phyloP scores from a whole-genome alignment of 1,139 yeast genomes.

The Saccharomyces hybrid region DNA sequence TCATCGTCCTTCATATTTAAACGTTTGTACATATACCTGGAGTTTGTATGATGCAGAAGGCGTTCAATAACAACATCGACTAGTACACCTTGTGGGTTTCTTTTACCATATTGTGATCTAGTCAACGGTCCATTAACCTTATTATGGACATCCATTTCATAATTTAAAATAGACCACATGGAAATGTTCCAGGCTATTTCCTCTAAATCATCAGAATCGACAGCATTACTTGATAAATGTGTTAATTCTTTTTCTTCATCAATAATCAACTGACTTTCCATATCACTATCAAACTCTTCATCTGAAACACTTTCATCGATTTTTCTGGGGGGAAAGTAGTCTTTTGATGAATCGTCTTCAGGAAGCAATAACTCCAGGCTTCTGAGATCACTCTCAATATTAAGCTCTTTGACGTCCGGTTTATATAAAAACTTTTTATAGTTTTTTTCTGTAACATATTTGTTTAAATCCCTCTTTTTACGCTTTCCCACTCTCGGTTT shows the following conservation, averaged over 20 bases:
- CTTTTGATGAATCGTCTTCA: constrained; percentile 44
- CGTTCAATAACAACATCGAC: constrained; percentile 25
- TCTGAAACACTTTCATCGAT: constrained; percentile 16
- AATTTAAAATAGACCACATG: constrained; percentile 25
- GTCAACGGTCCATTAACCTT: constrained; percentile 26
- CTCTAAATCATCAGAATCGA: neutral
- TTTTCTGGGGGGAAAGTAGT: constrained; percentile 31
- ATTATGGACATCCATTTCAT: constrained; percentile 12
- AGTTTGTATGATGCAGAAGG: neutral
- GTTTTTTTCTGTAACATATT: constrained; percentile 23
- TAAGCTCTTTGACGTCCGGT: constrained; percentile 8
- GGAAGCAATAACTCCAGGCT: constrained; percentile 29
- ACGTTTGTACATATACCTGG: neutral
- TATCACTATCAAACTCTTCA: constrained; percentile 18
- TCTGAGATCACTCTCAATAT: constrained; percentile 4
- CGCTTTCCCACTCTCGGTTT: neutral
- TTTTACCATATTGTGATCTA: constrained; percentile 29
- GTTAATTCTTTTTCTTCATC: neutral
- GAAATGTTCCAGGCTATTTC: constrained; percentile 25
- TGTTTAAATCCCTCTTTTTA: constrained; percentile 15
- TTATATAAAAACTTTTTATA: constrained; percentile 20
- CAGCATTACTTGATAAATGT: neutral
- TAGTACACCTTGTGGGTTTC: constrained; percentile 26
- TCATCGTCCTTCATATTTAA: neutral
- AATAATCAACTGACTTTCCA: neutral